Evolutionary conservation across 306 rosid genomes (phyloP), one percentile per base, ranked within the genome.

Genomic region (Abrus pulchellus): DNA sequence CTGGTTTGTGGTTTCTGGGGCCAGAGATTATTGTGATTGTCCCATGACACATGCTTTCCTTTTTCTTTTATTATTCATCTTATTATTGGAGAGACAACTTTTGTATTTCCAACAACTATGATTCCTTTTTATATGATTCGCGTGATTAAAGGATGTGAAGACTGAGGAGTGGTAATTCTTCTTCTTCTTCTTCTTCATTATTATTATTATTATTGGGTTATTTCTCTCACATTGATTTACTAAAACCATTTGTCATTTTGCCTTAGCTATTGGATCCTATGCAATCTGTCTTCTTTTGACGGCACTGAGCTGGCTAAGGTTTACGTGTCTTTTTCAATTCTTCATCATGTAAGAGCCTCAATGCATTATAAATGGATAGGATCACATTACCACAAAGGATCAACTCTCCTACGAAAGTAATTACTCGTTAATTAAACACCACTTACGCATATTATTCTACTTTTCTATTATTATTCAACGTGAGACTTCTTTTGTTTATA

Each of bases 101-200:
- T 75, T 55, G 50, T 63, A 75, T 86, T 85, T 80, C 94, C 90
- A 83, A 90, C 72, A 84, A 82, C 75, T 1, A 20, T 48, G 54
- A 50, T 60, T 59, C 61, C 74, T 74, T 88, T 82, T 71, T 54
- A 77, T 66, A 81, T 74, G 57, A 68, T 74, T 82, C 63, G 75
- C 90, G 88, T 83, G 89, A 87, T 85, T 85, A 44, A 65, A 81
- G 89, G 82, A 6, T 38, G 41, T 4, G 27, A 75, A 59, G 33
- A 54, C 5, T 4, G 27, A 75, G 52, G 33, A 54, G 7, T 27
- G 70, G 67, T 64, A 68, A 3, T 36, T 1, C 60, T 43, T 76
- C 30, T 11, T 4, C 33, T 34, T 55, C 38, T 34, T 34, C 38
- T 20, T 20, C 20, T 20, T 20, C 20, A 20, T 20, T 20, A 20